Conservation (phyloP, 768 basidiomycete species). For the Suillus hirtellus region DNA sequence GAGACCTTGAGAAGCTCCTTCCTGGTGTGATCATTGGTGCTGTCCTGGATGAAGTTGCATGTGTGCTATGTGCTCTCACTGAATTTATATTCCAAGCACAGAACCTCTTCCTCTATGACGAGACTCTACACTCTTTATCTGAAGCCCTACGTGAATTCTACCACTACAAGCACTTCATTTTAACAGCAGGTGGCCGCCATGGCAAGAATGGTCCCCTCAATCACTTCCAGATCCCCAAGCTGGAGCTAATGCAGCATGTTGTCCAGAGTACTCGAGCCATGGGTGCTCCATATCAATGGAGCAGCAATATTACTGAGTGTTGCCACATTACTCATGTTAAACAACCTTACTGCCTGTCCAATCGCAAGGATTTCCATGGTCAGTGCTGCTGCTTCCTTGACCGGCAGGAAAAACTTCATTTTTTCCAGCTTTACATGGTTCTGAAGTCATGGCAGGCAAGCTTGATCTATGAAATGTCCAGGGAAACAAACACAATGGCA, state of each 20-base stretch:
- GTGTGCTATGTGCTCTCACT: constrained; percentile 19
- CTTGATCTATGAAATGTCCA: constrained; percentile 11
- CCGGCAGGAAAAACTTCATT: constrained; percentile 10
- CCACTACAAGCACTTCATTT: too few relatives aligned
- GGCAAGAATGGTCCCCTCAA: constrained; percentile 12
- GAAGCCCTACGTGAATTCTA: constrained; percentile 14
- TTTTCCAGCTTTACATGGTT: constrained; percentile 12
- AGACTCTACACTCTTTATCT: constrained; percentile 7
- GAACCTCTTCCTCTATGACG: constrained; percentile 19
- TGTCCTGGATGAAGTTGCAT: too few relatives aligned
- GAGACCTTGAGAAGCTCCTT: too few relatives aligned
- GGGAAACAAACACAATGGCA: not conserved
- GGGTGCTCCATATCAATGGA: constrained; percentile 30
- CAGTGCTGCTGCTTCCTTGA: constrained; percentile 16
- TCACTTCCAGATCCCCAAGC: constrained; percentile 14
- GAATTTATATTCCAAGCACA: constrained; percentile 43
- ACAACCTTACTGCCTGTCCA: constrained; percentile 4
- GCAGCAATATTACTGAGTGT: too few relatives aligned
- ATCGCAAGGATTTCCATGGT: constrained; percentile 3
- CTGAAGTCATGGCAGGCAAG: constrained; percentile 3
- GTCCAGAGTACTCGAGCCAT: constrained; percentile 24
- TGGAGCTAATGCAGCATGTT: not conserved
- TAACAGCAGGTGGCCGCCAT: too few relatives aligned
- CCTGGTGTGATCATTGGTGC: too few relatives aligned
- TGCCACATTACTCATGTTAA: constrained; percentile 17